These are phyloP conservation scores for Fusarium sp. DNA, from an alignment of 2,329 filamentous ascomycete species.

Conservation along the genomic window DNA sequence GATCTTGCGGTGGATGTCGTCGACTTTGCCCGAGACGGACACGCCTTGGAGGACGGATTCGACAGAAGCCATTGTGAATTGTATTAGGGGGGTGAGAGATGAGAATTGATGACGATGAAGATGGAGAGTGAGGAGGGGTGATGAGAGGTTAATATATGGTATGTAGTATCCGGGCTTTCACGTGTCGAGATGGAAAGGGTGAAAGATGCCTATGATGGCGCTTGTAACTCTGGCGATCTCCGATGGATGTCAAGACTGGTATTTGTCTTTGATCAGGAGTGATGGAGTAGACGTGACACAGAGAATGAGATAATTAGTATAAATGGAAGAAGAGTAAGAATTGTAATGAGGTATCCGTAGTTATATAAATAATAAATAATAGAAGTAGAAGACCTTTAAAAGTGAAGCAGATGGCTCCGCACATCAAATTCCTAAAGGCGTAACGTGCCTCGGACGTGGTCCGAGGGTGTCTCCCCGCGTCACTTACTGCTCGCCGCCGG, in stretches of 20 bases:
- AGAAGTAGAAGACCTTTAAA: neutral
- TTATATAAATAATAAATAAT: slow-evolving; percentile 37
- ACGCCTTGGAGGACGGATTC: slow-evolving; percentile 89
- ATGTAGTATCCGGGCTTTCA: slow-evolving; percentile 46
- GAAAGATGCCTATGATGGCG: slow-evolving; percentile 30
- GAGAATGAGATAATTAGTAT: neutral
- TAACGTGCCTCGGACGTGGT: slow-evolving; percentile 41
- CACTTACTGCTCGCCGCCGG: slow-evolving; percentile 35
- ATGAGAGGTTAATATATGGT: too few species aligned
- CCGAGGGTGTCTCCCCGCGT: slow-evolving; percentile 41
- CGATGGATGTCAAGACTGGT: too few species aligned
- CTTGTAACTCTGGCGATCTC: slow-evolving; percentile 9
- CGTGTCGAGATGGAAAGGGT: slow-evolving; percentile 50
- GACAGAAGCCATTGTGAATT: slow-evolving; percentile 71
- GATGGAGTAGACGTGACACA: too few species aligned
- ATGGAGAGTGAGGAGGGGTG: slow-evolving; percentile 8
- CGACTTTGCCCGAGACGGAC: slow-evolving; percentile 83
- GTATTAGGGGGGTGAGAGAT: neutral
- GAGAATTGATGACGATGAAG: neutral
- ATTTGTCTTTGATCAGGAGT: neutral
- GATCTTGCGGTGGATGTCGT: slow-evolving; percentile 87
- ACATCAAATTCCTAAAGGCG: slow-evolving; percentile 41
- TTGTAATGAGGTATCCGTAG: neutral
- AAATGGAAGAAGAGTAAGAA: neutral
- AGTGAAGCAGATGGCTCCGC: slow-evolving; percentile 36